phyloP scores from a whole-genome alignment of 768 basidiomycete species.

The Serpula lacrymans region DNA sequence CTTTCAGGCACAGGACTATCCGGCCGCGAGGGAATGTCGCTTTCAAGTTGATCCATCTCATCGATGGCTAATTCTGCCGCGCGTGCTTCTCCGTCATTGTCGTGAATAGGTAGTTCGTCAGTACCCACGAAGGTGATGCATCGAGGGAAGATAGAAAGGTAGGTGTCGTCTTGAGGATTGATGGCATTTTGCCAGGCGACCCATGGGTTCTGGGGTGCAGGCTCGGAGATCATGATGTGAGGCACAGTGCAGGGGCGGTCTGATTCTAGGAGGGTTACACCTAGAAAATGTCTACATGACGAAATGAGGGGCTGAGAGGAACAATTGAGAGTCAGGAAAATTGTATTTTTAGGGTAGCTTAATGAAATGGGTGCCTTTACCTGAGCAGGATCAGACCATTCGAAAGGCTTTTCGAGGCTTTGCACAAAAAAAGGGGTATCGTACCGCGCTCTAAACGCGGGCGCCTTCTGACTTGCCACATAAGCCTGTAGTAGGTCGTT shows the following conservation, averaged over 20 bases:
- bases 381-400: slow-evolving; percentile 52
- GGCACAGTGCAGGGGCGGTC: slow-evolving; percentile 37
- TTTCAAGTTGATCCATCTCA: too few relatives aligned
- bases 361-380: slow-evolving; percentile 23
- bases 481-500: slow-evolving; percentile 33
- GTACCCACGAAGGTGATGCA: too few relatives aligned
- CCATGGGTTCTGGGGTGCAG: slow-evolving; percentile 39
- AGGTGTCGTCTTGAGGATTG: slow-evolving; percentile 4
- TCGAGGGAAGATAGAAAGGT: slow-evolving; percentile 1
- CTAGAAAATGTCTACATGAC: slow-evolving; percentile 18
- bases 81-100: too few relatives aligned
- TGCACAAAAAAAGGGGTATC: slow-evolving; percentile 27
- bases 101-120: too few relatives aligned
- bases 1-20: not conserved
- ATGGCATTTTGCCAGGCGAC: slow-evolving; percentile 31
- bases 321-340: not conserved
- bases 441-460: slow-evolving; percentile 37
- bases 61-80: too few relatives aligned
- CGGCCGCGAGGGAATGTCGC: slow-evolving; percentile 6
- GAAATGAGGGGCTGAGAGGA: slow-evolving; percentile 31
- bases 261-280: slow-evolving; percentile 42
- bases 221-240: slow-evolving; percentile 42
- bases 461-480: slow-evolving; percentile 36
- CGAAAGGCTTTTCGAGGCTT: slow-evolving; percentile 36
- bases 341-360: not conserved